Percentiles rank a stretch among this genome's conserved stretches.
Evolutionary conservation across 1,284 basidiomycete species (phyloP).

Genomic region (Fomitiporia mediterranea): DNA sequence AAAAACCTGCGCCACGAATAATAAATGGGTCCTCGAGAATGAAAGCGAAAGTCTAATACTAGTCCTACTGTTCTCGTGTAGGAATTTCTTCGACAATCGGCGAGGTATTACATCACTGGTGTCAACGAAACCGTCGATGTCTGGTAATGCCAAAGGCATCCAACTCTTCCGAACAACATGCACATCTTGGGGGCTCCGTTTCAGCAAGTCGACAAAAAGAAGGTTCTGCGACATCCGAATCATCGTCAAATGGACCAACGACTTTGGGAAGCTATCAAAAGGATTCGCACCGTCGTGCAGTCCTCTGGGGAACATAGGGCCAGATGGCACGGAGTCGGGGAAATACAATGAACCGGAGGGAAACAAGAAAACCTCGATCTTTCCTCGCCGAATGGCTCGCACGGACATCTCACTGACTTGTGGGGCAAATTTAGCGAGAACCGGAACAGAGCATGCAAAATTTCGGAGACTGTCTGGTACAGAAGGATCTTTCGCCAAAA

Average conservation of each 20-base stretch:
- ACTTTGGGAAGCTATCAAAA: conserved; percentile 43
- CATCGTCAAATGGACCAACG: conserved; percentile 53
- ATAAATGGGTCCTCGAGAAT: conserved; percentile 64
- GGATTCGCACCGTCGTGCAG: conserved; percentile 37
- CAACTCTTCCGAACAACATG: conserved; percentile 68
- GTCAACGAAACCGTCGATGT: conserved; percentile 42
- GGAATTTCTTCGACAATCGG: neutral
- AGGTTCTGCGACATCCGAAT: conserved; percentile 71
- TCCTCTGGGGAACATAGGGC: conserved; percentile 55
- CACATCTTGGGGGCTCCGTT: conserved; percentile 66
- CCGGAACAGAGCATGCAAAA: conserved; percentile 52
- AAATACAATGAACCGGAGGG: conserved; percentile 71
- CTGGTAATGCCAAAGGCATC: conserved; percentile 55
- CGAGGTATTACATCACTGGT: conserved; percentile 24
- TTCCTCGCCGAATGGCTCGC: conserved; percentile 69
- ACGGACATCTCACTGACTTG: conserved; percentile 71
- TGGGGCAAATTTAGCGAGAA: conserved; percentile 52
- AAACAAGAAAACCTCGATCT: conserved; percentile 66
- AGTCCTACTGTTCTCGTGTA: conserved; percentile 7
- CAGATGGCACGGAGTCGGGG: conserved; percentile 42
- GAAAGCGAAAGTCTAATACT: conserved; percentile 40
- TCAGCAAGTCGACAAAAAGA: conserved; percentile 60
- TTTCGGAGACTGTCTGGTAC: conserved; percentile 40
- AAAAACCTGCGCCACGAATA: conserved; percentile 69
- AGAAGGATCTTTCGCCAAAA: conserved; percentile 43